Evolutionary conservation across 805 yeast species (phyloP), one percentile per base, ranked within the genome.

Genomic region (Ogataea polymorpha): DNA sequence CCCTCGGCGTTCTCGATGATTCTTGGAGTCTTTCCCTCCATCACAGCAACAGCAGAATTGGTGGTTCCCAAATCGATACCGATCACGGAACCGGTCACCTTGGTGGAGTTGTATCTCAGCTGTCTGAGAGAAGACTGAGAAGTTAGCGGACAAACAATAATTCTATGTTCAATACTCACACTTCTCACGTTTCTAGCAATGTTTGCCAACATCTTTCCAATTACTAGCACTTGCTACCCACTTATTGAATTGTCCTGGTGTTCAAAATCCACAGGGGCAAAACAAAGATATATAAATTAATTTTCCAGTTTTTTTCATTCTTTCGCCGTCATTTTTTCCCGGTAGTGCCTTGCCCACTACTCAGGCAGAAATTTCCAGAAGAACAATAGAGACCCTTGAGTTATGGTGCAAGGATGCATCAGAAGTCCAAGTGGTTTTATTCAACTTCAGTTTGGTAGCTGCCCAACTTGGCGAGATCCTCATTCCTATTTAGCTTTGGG

Each of bases 1-100:
- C 91, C 93, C 65, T 85, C 86, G 46, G 80, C 84, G 56, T 84
- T 82, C 62, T 84, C 90, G 37, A 86, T 71, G 44, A 85, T 82
- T 46, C 70, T 68, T 20, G 88, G 80, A 21, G 73, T 70, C 49
- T 76, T 68, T 33, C 83, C 82, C 53, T 77, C 76, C 67, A 82
- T 80, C 41, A 82, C 68, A 9, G 95, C 95, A 23, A 85, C 91
- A 2, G 93, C 95, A 32, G 91, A 83, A 65, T 86, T 86, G 32
- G 95, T 86, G 16, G 95, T 86, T 20, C 95, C 95, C 42, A 86
- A 63, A 62, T 86, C 95, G 48, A 86, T 85, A 43, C 95, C 95
- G 36, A 83, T 77, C 4, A 83, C 88, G 42, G 66, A 56, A 48
- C 70, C 70, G 42, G 55, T 53, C 31, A 63, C 64, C 52, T 65